Percentiles rank a stretch among this genome's conserved stretches.
Evolutionary conservation across 345 rosid species (phyloP).

Genomic region (Melastoma malabathricum): DNA sequence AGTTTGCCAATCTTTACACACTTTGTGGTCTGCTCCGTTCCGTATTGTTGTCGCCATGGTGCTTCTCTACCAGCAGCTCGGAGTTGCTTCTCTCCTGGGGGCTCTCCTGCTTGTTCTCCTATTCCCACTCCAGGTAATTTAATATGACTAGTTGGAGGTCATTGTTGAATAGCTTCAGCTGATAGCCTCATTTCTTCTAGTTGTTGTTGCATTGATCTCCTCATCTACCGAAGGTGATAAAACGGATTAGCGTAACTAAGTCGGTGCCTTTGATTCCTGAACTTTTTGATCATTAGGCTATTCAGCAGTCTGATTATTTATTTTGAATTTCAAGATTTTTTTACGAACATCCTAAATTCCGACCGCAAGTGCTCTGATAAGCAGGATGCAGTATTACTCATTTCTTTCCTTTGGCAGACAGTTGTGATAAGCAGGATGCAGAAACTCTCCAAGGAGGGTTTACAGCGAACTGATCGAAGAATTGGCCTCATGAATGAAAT

Average conservation of each 20-base stretch:
- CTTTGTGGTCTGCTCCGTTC: conserved; percentile 98
- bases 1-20: conserved; percentile 90
- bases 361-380: not conserved
- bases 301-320: too few relatives aligned
- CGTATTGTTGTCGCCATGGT: conserved; percentile 76
- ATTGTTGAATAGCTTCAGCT: too few relatives aligned
- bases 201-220: too few relatives aligned
- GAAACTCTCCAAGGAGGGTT: conserved; percentile 81
- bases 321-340: too few relatives aligned
- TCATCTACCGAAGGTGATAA: too few relatives aligned
- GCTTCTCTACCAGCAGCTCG: conserved; percentile 68
- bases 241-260: too few relatives aligned
- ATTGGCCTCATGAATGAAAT: conserved; percentile 97
- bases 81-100: conserved; percentile 91
- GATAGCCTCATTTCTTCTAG: too few relatives aligned
- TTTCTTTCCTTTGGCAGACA: conserved; percentile 38
- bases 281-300: too few relatives aligned
- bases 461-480: conserved; percentile 95
- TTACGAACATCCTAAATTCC: too few relatives aligned
- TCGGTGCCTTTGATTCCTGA: too few relatives aligned
- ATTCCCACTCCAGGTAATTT: conserved; percentile 76
- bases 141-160: too few relatives aligned
- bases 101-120: conserved; percentile 74
- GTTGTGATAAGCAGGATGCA: conserved; percentile 80
- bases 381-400: too few relatives aligned